These are phyloP conservation scores for Oryza punctata DNA, from an alignment of 176 grass and related monocot species.

Conservation along the genomic window DNA sequence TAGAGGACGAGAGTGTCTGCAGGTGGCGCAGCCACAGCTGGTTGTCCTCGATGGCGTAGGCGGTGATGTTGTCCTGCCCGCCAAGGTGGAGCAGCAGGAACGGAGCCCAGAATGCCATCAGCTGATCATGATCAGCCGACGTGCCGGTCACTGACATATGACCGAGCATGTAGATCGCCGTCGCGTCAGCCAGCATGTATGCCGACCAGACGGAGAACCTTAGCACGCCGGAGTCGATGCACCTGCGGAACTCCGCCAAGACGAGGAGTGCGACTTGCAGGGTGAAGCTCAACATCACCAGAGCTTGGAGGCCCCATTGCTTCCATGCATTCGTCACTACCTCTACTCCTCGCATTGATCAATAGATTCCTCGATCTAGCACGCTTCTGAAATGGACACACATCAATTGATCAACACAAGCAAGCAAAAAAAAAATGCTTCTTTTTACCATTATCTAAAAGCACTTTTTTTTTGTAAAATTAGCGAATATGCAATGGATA, in stretches of 20 bases:
- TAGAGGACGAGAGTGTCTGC: background rate
- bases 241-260: background rate
- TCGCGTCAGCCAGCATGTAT: constrained; percentile 39
- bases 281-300: background rate
- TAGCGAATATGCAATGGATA: too few relatives aligned
- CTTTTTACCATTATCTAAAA: too few relatives aligned
- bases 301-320: background rate
- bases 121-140: background rate
- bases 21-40: background rate
- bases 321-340: background rate
- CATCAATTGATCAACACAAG: too few relatives aligned
- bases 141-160: background rate
- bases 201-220: constrained; percentile 15
- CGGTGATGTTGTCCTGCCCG: constrained; percentile 47
- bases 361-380: background rate
- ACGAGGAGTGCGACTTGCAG: background rate
- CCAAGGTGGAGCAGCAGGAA: constrained; percentile 53
- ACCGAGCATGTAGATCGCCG: constrained; percentile 40
- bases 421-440: too few relatives aligned
- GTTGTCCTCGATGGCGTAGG: constrained; percentile 39
- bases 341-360: background rate
- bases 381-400: too few relatives aligned
- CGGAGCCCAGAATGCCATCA: too few relatives aligned
- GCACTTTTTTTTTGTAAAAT: too few relatives aligned
- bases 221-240: background rate